Evolutionary conservation across 352 stramenopile genomes (phyloP).

Genomic region (Phytophthora sojae): DNA sequence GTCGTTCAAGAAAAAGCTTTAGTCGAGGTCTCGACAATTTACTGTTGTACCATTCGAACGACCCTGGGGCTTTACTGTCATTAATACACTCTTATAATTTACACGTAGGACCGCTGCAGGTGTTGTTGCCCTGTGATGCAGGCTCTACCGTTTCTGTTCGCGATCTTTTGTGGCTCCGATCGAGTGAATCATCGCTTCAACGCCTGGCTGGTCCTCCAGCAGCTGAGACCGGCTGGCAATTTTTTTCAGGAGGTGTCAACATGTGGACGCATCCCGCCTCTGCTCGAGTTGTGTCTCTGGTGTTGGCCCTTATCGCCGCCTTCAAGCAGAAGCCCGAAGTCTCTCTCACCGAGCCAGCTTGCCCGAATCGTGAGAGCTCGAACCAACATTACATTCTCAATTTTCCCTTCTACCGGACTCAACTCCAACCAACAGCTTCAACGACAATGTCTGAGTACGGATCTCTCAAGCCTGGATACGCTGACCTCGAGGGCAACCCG

Average conservation of each 20-base stretch:
- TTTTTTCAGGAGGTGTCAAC: conserved; percentile 28
- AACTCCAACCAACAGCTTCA: conserved; percentile 5
- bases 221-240: conserved; percentile 32
- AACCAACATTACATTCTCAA: conserved; percentile 25
- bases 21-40: too few relatives aligned
- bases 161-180: conserved; percentile 24
- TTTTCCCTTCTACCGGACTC: conserved; percentile 15
- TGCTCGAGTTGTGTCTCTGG: conserved; percentile 23
- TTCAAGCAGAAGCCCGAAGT: conserved; percentile 21
- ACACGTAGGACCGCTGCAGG: background rate
- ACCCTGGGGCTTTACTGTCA: background rate
- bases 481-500: conserved; percentile 36
- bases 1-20: too few relatives aligned
- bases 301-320: conserved; percentile 16
- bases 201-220: conserved; percentile 22
- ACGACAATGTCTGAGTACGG: conserved; percentile 46
- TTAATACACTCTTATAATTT: conserved; percentile 4
- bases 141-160: conserved; percentile 26
- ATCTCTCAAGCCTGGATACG: conserved; percentile 38
- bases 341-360: conserved; percentile 8
- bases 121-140: background rate
- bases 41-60: background rate
- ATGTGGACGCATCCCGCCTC: conserved; percentile 14
- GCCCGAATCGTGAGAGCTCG: background rate
- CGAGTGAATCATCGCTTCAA: conserved; percentile 9